These are phyloP conservation scores for Lophiotrema nucula DNA, from an alignment of 495 filamentous ascomycete genomes.

Conservation along the genomic window DNA sequence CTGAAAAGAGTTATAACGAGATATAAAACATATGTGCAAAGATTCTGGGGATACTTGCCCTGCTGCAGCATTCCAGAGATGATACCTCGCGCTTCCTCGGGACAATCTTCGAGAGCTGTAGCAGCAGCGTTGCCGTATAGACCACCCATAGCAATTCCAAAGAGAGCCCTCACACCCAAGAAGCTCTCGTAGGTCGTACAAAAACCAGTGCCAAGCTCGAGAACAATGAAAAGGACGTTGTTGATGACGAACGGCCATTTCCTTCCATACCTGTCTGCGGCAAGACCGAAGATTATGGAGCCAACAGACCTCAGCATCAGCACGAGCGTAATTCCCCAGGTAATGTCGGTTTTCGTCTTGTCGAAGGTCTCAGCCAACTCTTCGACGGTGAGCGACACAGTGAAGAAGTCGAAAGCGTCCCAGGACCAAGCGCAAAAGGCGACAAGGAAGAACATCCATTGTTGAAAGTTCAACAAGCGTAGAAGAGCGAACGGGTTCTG, in stretches of 20 bases:
- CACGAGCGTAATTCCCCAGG: constrained; percentile 86
- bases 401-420: constrained; percentile 93
- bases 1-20: too few relatives aligned
- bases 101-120: constrained; percentile 77
- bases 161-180: constrained; percentile 77
- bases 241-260: constrained; percentile 90
- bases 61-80: constrained; percentile 82
- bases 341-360: constrained; percentile 70
- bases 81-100: constrained; percentile 68
- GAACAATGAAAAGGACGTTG: constrained; percentile 73
- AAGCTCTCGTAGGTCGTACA: constrained; percentile 75
- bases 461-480: constrained; percentile 60
- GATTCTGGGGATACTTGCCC: too few relatives aligned
- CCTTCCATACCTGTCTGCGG: constrained; percentile 76
- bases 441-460: constrained; percentile 83
- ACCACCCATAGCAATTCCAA: constrained; percentile 86
- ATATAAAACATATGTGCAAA: too few relatives aligned
- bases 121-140: constrained; percentile 85
- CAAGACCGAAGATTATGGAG: constrained; percentile 72
- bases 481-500: constrained; percentile 77
- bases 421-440: constrained; percentile 57
- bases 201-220: constrained; percentile 81
- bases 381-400: constrained; percentile 71
- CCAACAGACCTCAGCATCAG: constrained; percentile 78
- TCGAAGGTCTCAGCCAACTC: constrained; percentile 67